Evolutionary conservation across 257 asterid genomes (phyloP), one percentile per base, ranked within the genome.

Genomic region (Rhazya stricta): DNA sequence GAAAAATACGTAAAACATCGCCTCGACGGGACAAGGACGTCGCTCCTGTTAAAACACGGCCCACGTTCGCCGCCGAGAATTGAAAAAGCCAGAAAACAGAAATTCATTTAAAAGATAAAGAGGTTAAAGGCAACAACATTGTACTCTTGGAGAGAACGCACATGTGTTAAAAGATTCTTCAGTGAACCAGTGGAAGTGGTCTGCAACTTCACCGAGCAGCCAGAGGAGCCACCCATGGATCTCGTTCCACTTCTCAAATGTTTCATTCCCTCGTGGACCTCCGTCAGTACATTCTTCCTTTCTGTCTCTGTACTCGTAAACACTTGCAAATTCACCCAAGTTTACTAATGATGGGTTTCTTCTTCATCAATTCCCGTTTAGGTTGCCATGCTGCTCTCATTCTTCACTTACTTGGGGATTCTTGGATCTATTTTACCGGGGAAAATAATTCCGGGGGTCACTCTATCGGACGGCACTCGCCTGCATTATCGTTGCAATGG

Each of bases 401-500:
- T 77, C 80, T 85, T 89, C 67, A 76, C 86, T 66, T 95, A 92
- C 73, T 82, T 91, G 86, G 97, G 94, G 9, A 78, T 89, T 4
- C 84, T 83, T 70, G 98, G 98, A 88, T 89, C 99, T 74, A 39
- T 89, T 83, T 76, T 95, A 12, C 98, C 97, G 0, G 99, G 97
- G 66, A 92, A 69, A 77, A 76, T 79, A 77, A 85, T 91, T 75
- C 89, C 92, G 32, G 98, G 97, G 25, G 98, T 76, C 51, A 76
- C 73, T 42, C 84, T 95, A 56, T 85, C 96, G 0, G 99, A 95
- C 56, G 96, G 94, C 34, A 82, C 93, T 82, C 91, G 94, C 41
- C 92, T 91, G 57, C 86, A 86, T 63, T 92, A 95, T 84, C 91
- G 89, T 13, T 91, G 97, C 87, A 94, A 91, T 77, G 97, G 98